Percentiles rank a stretch among this genome's conserved stretches.
phyloP scores from a whole-genome alignment of 176 grass and related monocot genomes.

The Urochloa ruziziensis region DNA sequence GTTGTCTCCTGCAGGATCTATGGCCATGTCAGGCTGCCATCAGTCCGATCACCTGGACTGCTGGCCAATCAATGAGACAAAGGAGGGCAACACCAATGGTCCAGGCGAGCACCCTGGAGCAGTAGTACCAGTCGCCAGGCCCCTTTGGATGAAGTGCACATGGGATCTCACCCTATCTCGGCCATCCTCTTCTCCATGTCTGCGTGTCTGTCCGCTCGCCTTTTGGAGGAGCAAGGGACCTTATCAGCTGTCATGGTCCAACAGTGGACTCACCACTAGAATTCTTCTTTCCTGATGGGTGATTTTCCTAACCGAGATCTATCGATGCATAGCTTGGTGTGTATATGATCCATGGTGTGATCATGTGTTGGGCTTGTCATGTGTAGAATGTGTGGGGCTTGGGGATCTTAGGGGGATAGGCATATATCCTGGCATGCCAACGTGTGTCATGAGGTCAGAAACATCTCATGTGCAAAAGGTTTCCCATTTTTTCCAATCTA shows the following conservation, averaged over 20 bases:
- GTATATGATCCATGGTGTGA: not conserved
- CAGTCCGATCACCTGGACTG: not conserved
- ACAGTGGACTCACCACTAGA: conserved; percentile 34
- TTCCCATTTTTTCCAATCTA: not conserved
- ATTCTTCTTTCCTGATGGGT: not conserved
- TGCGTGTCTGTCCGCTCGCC: not conserved
- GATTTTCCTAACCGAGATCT: not conserved
- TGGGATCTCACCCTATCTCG: conserved; percentile 30
- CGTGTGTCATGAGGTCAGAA: not conserved
- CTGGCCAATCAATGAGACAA: conserved; percentile 13
- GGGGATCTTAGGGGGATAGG: not conserved
- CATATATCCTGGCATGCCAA: not conserved
- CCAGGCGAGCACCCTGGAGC: conserved; percentile 6
- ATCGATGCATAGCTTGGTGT: not conserved
- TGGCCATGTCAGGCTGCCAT: not conserved
- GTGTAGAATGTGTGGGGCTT: not conserved
- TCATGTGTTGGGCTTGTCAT: conserved; percentile 7
- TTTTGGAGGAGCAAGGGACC: not conserved
- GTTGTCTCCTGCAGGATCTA: not conserved
- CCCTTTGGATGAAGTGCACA: conserved; percentile 9
- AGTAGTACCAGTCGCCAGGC: not conserved
- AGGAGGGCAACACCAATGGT: conserved; percentile 17
- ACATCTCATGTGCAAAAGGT: not conserved
- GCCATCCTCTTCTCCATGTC: not conserved
- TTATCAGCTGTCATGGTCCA: conserved; percentile 9